Conservation (phyloP, 441 rosid species). For the Capsella rubella region DNA sequence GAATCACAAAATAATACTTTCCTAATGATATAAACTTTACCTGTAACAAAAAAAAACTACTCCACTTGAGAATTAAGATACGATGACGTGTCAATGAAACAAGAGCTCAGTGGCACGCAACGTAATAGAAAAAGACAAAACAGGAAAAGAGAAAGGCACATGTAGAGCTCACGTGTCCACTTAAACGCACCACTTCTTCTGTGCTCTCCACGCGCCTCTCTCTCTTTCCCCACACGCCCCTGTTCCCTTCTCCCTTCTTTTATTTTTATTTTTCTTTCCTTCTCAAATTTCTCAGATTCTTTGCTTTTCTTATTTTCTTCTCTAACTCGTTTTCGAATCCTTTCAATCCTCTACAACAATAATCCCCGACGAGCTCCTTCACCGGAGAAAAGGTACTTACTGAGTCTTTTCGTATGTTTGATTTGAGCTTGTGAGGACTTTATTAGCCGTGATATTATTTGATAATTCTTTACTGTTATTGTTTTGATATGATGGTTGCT, state of each 20-base stretch:
- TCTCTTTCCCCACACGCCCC: slow-evolving; percentile 51
- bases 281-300: slow-evolving; percentile 5
- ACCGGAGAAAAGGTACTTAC: slow-evolving; percentile 13
- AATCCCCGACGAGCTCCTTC: not conserved
- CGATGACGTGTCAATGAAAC: slow-evolving; percentile 39
- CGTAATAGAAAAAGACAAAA: slow-evolving; percentile 23
- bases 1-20: too few relatives aligned
- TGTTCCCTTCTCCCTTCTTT: not conserved
- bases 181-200: slow-evolving; percentile 40
- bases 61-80: not conserved
- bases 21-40: too few relatives aligned
- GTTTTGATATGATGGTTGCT: slow-evolving; percentile 20
- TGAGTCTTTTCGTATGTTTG: not conserved
- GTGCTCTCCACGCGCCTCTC: slow-evolving; percentile 68
- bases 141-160: slow-evolving; percentile 43
- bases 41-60: too few relatives aligned
- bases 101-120: slow-evolving; percentile 38
- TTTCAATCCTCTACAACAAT: slow-evolving; percentile 12
- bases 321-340: slow-evolving; percentile 20
- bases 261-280: slow-evolving; percentile 3
- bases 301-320: not conserved
- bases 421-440: not conserved
- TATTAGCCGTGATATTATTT: not conserved
- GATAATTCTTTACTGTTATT: slow-evolving; percentile 19
- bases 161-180: slow-evolving; percentile 46